Base-by-base conservation (phyloP, 768 basidiomycete species). In the Auriscalpium vulgare region DNA sequence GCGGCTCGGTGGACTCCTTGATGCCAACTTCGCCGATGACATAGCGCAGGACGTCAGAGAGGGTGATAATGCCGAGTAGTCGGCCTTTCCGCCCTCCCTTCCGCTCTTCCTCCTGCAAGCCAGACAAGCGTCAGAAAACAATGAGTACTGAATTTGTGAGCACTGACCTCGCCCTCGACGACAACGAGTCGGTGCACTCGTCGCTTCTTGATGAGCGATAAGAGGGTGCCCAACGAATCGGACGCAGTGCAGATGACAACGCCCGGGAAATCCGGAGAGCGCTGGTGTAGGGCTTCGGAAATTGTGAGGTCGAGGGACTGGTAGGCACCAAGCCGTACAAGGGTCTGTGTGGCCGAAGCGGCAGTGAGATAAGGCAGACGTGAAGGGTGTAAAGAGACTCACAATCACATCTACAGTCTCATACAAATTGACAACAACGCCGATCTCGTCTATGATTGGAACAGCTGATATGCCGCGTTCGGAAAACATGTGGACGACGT, bases 351-450 rank as follows among this genome's bases (percentile, higher is more conserved):
- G 43, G n/a, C 9, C 10, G 34, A 9, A 35, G 38, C 11, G 34
- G 16, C 44, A 29, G 11, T 58, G 35, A 49, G 34, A 38, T 43
- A 13, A n/a, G n/a, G 13, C 16, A 34, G 16, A 6, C 23, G 45
- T 13, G 34, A 13, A 36, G n/a, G 8, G 29, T 23, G 11, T 45
- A 57, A 57, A 53, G 52, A 69, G 58, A 78, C 87, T 65, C 70
- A 97, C 95, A 59, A 98, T 95, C 50, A 99, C 95, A 75, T 99
- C 97, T 21, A 99, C 97, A 6, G 97, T 97, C 72, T 99, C 97
- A 68, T 97, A 99, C 49, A 99, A 72, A 67, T 99, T 95, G 61
- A 98, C 80, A 44, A 99, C 97, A 53, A 94, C 80, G 9, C 95
- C 95, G 8, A 92, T 81, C 56, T 88, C 83, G 64, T 99, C 91